Conservation (phyloP, 495 filamentous ascomycete species). For the Podospora tetraspora region DNA sequence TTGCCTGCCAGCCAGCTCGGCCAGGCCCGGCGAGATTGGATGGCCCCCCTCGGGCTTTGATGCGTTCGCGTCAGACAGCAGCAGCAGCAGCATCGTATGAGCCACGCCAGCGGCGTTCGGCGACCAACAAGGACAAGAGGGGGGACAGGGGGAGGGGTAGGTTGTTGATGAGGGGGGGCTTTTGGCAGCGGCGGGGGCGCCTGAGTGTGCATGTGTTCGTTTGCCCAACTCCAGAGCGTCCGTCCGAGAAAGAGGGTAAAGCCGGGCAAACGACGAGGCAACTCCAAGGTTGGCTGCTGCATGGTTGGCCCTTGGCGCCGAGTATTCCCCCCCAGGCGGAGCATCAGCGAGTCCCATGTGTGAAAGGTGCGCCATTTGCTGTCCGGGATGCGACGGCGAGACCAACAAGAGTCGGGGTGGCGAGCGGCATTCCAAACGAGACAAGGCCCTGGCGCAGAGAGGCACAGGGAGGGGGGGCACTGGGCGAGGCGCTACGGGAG, state of each 20-base stretch:
- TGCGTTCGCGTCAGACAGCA: not conserved
- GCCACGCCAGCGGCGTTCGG: not conserved
- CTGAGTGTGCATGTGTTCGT: not conserved
- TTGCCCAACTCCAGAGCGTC: not conserved
- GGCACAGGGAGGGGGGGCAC: slow-evolving; percentile 1
- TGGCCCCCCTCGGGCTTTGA: not conserved
- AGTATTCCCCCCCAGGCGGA: not conserved
- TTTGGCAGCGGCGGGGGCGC: not conserved
- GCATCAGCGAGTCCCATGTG: not conserved
- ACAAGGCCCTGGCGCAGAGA: slow-evolving; percentile 10
- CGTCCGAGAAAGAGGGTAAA: not conserved
- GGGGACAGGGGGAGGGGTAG: not conserved
- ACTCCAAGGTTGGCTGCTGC: not conserved
- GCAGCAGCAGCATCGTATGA: not conserved
- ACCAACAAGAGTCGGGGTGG: slow-evolving; percentile 9
- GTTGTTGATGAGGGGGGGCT: not conserved
- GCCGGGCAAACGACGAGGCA: not conserved
- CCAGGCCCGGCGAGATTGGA: no score
- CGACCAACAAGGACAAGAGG: not conserved
- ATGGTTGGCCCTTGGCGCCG: slow-evolving; percentile 9
- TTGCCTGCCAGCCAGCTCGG: not conserved
- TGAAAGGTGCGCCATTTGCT: slow-evolving; percentile 19
- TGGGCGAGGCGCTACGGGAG: slow-evolving; percentile 8
- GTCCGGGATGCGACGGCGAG: slow-evolving; percentile 18
- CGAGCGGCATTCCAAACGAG: slow-evolving; percentile 14